These are phyloP conservation scores for Colletotrichum caudatum DNA, from an alignment of 2,329 filamentous ascomycete species.

Conservation along the genomic window DNA sequence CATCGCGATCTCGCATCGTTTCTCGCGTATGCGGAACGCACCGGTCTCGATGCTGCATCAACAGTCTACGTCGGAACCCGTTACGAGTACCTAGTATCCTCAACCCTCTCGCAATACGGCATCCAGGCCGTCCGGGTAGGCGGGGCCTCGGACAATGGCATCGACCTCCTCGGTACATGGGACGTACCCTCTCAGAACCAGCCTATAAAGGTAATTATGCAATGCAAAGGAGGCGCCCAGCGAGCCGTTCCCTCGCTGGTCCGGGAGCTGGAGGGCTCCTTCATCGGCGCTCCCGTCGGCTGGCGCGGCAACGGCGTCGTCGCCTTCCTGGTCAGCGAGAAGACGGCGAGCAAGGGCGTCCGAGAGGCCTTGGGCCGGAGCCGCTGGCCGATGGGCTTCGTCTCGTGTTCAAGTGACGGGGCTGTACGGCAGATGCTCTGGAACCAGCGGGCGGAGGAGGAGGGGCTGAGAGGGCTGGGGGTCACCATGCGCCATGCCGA, in stretches of 20 bases:
- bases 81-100: constrained; percentile 79
- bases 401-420: constrained; percentile 71
- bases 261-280: constrained; percentile 84
- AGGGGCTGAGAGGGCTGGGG: constrained; percentile 71
- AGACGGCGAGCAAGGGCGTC: constrained; percentile 81
- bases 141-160: constrained; percentile 75
- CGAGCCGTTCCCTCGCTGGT: constrained; percentile 69
- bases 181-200: constrained; percentile 59
- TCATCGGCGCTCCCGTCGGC: constrained; percentile 77
- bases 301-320: constrained; percentile 77
- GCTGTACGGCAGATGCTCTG: constrained; percentile 76
- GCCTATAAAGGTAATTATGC: constrained; percentile 64
- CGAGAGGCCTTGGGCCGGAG: constrained; percentile 77
- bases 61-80: constrained; percentile 78
- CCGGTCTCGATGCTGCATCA: constrained; percentile 64
- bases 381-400: constrained; percentile 77
- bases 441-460: constrained; percentile 73
- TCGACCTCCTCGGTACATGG: constrained; percentile 82
- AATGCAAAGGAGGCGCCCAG: constrained; percentile 75
- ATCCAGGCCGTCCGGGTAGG: constrained; percentile 76
- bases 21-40: constrained; percentile 70
- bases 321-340: constrained; percentile 77
- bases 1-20: constrained; percentile 76
- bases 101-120: constrained; percentile 68
- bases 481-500: constrained; percentile 60